Percentiles rank a stretch among this genome's conserved stretches.
Conservation (phyloP, 306 rosid genomes). For the Prunus padus region DNA sequence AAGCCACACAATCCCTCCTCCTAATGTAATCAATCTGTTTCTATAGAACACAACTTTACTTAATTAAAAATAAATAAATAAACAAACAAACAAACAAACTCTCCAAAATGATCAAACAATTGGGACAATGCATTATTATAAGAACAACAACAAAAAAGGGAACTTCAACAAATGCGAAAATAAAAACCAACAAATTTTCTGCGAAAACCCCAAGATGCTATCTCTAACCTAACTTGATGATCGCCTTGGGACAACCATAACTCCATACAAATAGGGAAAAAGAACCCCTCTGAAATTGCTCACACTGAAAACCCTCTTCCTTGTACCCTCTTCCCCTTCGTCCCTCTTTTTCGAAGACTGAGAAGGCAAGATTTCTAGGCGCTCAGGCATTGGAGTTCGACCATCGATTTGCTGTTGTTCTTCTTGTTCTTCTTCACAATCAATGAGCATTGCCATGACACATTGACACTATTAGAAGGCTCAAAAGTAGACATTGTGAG, state of each 20-base stretch:
- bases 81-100: background rate
- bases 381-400: background rate
- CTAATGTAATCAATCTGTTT: background rate
- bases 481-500: background rate
- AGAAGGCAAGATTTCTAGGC: background rate
- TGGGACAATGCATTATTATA: background rate
- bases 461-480: background rate
- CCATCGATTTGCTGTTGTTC: background rate
- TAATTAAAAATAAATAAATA: background rate
- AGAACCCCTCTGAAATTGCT: background rate
- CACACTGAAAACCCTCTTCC: background rate
- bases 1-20: too few relatives aligned
- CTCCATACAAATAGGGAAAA: slow-evolving; percentile 2
- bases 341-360: background rate
- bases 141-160: background rate
- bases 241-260: background rate
- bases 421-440: background rate
- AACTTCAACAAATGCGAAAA: background rate
- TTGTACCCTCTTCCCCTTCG: background rate
- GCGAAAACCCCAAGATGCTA: background rate
- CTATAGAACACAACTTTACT: background rate
- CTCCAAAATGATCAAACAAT: background rate
- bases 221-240: slow-evolving; percentile 14
- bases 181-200: background rate
- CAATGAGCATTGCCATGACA: slow-evolving; percentile 6